Base-by-base conservation (phyloP, 208 protist species). In the Herpetomonas tarakana region DNA sequence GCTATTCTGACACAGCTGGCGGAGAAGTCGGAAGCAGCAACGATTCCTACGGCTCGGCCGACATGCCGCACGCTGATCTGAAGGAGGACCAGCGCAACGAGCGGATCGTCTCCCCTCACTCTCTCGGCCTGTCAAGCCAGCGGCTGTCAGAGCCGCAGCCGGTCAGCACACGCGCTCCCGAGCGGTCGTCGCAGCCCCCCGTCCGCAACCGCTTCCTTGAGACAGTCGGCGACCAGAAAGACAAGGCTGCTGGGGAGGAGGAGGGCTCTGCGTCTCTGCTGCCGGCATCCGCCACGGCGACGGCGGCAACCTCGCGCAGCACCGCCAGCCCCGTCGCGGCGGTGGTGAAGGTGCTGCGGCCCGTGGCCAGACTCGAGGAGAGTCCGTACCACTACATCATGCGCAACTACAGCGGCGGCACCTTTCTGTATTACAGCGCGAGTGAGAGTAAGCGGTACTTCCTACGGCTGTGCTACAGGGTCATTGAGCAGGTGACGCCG, bases 321-420 rank as follows among this genome's bases (percentile, higher is more conserved):
- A 46, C 22, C 12, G 9, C 27, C 29, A 49, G 27, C 27, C 11
- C n/a, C 27, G 22, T 9, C 41, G n/a, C 9, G 31, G 26, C 29
- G 25, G 26, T n/a, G 9, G 4, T 53, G 47, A 61, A n/a, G 14
- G 58, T 62, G 31, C 50, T 60, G 44, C 46, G 57, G 0, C 68
- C 68, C 24, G 75, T 68, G 21, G 61, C 67, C 47, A 74, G 27
- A 24, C 51, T 81, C 54, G 71, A 76, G 54, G 77, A 84, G 49
- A 76, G 70, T 47, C 81, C 81, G 35, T 83, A 88, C 62, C 81
- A 88, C 58, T 79, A 82, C 62, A 68, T 88, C 21, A 74, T 82
- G 65, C 76, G 74, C 45, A 76, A 78, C 68, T 82, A 75, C 67
- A 59, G 65, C 24, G 67, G 68, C 39, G 77, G 77, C 24, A 76